phyloP scores from a whole-genome alignment of 1,284 basidiomycete species.

The Phellinidium pouzarii region DNA sequence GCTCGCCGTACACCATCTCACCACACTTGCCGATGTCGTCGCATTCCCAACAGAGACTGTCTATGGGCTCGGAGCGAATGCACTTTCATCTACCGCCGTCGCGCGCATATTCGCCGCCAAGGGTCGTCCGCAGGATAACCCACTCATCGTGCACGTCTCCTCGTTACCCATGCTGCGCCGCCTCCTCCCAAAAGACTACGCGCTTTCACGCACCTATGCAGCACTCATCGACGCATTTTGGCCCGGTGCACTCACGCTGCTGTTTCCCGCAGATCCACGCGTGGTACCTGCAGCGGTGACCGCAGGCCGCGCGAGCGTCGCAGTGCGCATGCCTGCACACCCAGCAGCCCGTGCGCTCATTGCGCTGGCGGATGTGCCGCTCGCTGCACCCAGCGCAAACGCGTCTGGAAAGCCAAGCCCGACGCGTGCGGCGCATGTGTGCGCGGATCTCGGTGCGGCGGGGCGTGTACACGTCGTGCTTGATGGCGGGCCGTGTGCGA shows the following conservation, averaged over 20 bases:
- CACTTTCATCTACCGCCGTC: conserved; percentile 62
- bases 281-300: conserved; percentile 65
- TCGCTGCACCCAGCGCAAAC: conserved; percentile 96
- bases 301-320: conserved; percentile 78
- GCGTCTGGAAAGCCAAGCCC: conserved; percentile 92
- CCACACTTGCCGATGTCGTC: conserved; percentile 45
- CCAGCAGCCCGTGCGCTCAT: conserved; percentile 90
- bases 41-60: conserved; percentile 98
- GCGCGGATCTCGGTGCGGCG: conserved; percentile 58
- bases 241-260: conserved; percentile 90
- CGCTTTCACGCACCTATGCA: conserved; percentile 57
- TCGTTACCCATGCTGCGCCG: conserved; percentile 74
- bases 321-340: conserved; percentile 91
- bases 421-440: conserved; percentile 86
- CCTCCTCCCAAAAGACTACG: conserved; percentile 62
- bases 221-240: conserved; percentile 81
- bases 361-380: conserved; percentile 62
- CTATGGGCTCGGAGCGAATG: conserved; percentile 90
- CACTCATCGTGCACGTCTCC: conserved; percentile 95
- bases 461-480: conserved; percentile 75
- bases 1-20: conserved; percentile 43
- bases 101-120: conserved; percentile 84
- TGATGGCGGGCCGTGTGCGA: conserved; percentile 87
- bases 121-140: conserved; percentile 92
- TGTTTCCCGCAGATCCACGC: conserved; percentile 70